Conservation (phyloP, 441 rosid species). For the Populus hybrid region DNA sequence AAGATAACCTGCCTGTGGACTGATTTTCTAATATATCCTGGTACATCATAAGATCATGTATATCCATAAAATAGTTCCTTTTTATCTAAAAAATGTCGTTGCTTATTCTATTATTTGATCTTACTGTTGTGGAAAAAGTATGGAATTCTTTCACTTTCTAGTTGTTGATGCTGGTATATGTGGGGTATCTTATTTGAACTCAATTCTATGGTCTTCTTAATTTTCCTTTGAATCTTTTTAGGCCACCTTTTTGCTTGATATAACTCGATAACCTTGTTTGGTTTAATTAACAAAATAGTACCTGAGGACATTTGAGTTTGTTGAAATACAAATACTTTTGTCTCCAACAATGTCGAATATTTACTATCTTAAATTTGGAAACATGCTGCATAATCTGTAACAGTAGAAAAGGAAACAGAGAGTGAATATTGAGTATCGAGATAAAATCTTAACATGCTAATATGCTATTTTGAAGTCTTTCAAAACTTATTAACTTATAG, state of each 20-base stretch:
- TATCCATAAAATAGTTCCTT: neutral
- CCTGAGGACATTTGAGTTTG: neutral
- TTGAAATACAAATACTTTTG: neutral
- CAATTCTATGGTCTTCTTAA: neutral
- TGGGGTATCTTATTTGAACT: neutral
- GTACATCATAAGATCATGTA: slow-evolving; percentile 5
- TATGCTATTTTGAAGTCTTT: neutral
- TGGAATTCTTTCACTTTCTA: neutral
- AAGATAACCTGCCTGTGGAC: slow-evolving; percentile 34
- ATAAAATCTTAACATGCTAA: neutral
- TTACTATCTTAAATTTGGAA: neutral
- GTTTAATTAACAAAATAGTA: neutral
- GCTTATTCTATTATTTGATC: neutral
- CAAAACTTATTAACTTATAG: neutral
- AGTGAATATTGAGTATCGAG: neutral
- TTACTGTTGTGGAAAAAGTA: neutral
- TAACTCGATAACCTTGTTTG: neutral
- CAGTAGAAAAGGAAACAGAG: neutral
- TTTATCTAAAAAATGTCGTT: neutral
- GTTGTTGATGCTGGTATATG: neutral
- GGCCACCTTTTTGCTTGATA: neutral
- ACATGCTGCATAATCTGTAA: neutral
- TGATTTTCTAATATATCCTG: slow-evolving; percentile 24
- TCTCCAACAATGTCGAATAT: neutral
- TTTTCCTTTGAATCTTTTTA: neutral